phyloP scores from a whole-genome alignment of 1,284 basidiomycete species.

The Entoloma clypeatum region DNA sequence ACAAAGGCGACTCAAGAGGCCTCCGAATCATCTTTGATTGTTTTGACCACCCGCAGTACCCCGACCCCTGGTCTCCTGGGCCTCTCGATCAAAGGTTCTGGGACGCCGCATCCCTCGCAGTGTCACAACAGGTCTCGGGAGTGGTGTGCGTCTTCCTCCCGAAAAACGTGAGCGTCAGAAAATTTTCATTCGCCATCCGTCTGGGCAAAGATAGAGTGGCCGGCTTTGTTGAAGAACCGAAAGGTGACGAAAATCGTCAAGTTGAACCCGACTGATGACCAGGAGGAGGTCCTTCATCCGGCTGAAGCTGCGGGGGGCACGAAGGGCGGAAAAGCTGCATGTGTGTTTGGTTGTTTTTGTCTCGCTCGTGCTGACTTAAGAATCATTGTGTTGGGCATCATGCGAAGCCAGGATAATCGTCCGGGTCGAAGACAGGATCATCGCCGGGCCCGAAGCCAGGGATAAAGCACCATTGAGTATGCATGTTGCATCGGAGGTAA shows the following conservation, averaged over 20 bases:
- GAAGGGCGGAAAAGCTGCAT: too few species aligned
- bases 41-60: conserved; percentile 7
- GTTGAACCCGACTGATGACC: conserved; percentile 9
- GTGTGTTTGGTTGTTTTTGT: too few species aligned
- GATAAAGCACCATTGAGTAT: too few species aligned
- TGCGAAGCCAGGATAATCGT: too few species aligned
- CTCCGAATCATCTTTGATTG: conserved; percentile 10
- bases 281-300: conserved; percentile 6
- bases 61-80: background rate
- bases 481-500: too few species aligned
- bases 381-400: background rate
- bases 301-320: conserved; percentile 2
- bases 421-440: too few species aligned
- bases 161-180: conserved; percentile 3
- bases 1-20: background rate
- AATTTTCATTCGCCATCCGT: conserved; percentile 6
- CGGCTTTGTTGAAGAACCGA: conserved; percentile 6
- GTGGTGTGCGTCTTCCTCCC: conserved; percentile 11
- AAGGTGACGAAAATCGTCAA: conserved; percentile 8
- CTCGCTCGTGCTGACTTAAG: conserved; percentile 16
- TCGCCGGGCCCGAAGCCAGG: too few species aligned
- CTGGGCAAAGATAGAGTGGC: conserved; percentile 14
- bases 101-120: conserved; percentile 12
- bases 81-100: conserved; percentile 9
- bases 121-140: conserved; percentile 9